These are phyloP conservation scores for Rhodotorula sp. DNA, from an alignment of 1,284 basidiomycete species.

Conservation along the genomic window DNA sequence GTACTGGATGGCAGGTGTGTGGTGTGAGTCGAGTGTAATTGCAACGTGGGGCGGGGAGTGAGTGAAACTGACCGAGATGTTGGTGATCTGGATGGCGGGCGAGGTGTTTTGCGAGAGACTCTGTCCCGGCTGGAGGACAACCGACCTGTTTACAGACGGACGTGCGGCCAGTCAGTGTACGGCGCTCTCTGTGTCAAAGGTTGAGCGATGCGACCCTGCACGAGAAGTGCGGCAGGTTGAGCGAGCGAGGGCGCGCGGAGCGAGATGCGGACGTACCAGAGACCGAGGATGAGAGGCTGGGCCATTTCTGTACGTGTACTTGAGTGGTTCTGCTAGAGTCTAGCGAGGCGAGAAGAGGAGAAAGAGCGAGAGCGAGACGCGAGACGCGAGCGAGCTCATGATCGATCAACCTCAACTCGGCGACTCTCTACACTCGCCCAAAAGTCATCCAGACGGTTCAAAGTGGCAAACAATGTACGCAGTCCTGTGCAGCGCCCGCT, in stretches of 20 bases:
- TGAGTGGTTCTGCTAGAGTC: too few species aligned
- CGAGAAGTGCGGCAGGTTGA: neutral
- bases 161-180: neutral
- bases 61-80: conserved; percentile 36
- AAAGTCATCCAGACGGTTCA: too few species aligned
- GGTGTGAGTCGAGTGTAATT: neutral
- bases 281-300: conserved; percentile 38
- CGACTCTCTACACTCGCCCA: too few species aligned
- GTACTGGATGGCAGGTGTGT: conserved; percentile 20
- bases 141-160: conserved; percentile 28
- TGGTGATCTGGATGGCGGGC: conserved; percentile 42
- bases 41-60: neutral
- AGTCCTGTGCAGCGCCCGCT: too few species aligned
- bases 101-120: conserved; percentile 34
- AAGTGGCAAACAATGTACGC: too few species aligned
- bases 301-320: conserved; percentile 11
- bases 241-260: neutral
- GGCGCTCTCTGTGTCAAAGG: neutral
- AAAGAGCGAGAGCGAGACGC: neutral
- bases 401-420: too few species aligned
- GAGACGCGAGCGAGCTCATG: neutral
- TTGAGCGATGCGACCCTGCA: neutral
- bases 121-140: conserved; percentile 40
- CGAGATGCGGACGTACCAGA: conserved; percentile 27
- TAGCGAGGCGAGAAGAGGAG: too few species aligned